These are phyloP conservation scores for Populus alba DNA, from an alignment of 345 rosid species.

Conservation along the genomic window DNA sequence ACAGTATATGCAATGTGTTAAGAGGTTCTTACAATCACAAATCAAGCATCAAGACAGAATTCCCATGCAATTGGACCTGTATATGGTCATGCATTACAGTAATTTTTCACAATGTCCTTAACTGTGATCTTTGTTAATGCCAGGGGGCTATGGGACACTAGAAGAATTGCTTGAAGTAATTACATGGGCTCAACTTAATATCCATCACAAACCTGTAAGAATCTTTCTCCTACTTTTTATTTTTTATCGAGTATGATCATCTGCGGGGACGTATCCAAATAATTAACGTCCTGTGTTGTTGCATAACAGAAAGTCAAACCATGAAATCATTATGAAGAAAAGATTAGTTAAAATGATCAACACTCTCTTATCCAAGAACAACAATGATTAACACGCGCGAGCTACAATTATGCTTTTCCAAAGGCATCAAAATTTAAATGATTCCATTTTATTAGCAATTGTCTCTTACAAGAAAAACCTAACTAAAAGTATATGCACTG, in stretches of 20 bases:
- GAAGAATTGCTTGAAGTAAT: conserved; percentile 94
- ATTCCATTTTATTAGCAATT: neutral
- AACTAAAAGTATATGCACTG: neutral
- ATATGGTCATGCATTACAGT: neutral
- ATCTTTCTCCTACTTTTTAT: neutral
- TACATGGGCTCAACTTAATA: conserved; percentile 97
- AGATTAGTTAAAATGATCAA: neutral
- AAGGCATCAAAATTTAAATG: neutral
- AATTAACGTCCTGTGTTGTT: neutral
- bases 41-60: neutral
- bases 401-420: neutral
- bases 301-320: neutral
- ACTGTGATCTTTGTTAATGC: neutral
- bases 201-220: conserved; percentile 89
- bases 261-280: neutral
- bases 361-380: neutral
- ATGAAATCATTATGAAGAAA: neutral
- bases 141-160: conserved; percentile 96
- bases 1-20: neutral
- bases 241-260: neutral
- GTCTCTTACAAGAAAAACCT: neutral
- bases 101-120: neutral
- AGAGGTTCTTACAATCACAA: too few species aligned
- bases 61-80: neutral
- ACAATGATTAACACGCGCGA: neutral